Evolutionary conservation across 768 basidiomycete species (phyloP).

Genomic region (Tubosaeta brunneosetosa): DNA sequence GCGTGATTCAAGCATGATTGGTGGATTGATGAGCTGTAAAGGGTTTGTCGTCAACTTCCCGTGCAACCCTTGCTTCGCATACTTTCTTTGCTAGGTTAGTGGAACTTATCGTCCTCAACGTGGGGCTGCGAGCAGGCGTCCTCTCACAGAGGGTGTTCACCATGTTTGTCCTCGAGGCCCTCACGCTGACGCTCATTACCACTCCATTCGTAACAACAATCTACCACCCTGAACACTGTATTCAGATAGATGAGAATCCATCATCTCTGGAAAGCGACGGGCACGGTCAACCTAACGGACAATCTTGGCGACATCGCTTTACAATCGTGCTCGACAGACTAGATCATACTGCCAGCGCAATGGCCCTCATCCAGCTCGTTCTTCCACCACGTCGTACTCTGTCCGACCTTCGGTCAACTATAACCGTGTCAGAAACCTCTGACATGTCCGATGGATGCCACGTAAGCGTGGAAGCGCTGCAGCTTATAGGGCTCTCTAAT

Average conservation of each 20-base stretch:
- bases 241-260: conserved; percentile 32
- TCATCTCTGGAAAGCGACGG: conserved; percentile 2
- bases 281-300: background rate
- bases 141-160: conserved; percentile 75
- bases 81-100: conserved; percentile 51
- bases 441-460: background rate
- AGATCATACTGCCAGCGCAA: conserved; percentile 83
- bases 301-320: conserved; percentile 53
- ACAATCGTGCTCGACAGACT: conserved; percentile 85
- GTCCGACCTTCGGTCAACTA: background rate
- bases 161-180: conserved; percentile 88
- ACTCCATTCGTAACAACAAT: conserved; percentile 67
- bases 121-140: conserved; percentile 79
- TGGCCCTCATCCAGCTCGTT: conserved; percentile 84
- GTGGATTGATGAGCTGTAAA: conserved; percentile 89
- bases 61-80: background rate
- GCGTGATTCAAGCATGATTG: conserved; percentile 81
- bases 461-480: conserved; percentile 68
- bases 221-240: conserved; percentile 63
- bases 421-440: no score
- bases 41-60: conserved; percentile 44
- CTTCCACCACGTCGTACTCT: conserved; percentile 33
- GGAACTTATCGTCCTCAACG: conserved; percentile 92
- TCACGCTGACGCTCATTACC: conserved; percentile 81
- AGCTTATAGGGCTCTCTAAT: conserved; percentile 78